Evolutionary conservation across 1,284 basidiomycete genomes (phyloP).

Genomic region (Rhodotorula sp.): DNA sequence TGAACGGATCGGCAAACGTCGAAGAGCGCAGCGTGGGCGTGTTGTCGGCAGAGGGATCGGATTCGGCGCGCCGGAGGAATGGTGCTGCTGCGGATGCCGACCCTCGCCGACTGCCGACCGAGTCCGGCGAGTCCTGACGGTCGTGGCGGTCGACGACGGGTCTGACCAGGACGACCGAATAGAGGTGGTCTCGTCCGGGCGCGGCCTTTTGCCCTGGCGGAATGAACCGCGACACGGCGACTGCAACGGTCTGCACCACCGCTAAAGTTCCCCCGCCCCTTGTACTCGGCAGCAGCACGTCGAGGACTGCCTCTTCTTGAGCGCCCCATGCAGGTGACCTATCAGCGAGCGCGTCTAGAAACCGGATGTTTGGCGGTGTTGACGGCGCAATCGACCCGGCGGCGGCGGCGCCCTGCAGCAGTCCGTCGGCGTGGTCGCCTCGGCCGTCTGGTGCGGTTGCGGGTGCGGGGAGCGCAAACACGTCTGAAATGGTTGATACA

Average conservation of each 20-base stretch:
- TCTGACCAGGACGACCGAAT: background rate
- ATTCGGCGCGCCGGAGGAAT: conserved; percentile 13
- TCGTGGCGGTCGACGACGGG: background rate
- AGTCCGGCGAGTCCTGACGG: background rate
- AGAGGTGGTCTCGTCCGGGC: background rate
- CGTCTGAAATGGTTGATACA: background rate
- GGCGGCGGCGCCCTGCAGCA: too few species aligned
- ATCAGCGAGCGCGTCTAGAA: too few species aligned
- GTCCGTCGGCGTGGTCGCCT: too few species aligned
- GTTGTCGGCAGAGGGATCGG: conserved; percentile 10
- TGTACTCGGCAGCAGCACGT: too few species aligned
- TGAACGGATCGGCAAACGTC: conserved; percentile 13
- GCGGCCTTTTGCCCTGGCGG: background rate
- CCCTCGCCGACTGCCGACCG: background rate
- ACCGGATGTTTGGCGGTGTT: too few species aligned
- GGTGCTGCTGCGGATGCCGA: background rate
- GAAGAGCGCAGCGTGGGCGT: conserved; percentile 25
- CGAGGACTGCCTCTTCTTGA: too few species aligned
- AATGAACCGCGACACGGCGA: background rate
- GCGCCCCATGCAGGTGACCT: too few species aligned
- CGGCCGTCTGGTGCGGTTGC: background rate
- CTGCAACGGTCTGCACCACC: background rate
- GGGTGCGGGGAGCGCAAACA: background rate
- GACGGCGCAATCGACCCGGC: too few species aligned
- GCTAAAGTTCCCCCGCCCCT: background rate